Evolutionary conservation across 2,329 filamentous ascomycete genomes (phyloP).

Genomic region (Nothophoma quercina): DNA sequence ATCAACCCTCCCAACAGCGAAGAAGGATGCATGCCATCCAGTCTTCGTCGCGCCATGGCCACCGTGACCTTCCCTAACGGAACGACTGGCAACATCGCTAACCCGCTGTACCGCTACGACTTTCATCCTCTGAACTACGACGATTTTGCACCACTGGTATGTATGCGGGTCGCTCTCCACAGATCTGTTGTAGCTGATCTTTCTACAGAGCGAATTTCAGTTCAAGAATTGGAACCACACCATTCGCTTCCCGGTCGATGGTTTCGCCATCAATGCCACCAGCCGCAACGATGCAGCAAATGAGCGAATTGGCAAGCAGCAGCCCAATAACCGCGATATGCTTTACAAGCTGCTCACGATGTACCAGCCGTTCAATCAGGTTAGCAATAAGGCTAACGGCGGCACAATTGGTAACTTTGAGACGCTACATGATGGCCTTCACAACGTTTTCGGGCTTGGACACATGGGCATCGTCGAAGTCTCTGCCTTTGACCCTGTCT

Average conservation of each 20-base stretch:
- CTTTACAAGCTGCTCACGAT: constrained; percentile 44
- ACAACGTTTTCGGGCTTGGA: constrained; percentile 53
- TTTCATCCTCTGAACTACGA: constrained; percentile 41
- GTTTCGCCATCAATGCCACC: constrained; percentile 32
- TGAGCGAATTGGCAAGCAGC: constrained; percentile 32
- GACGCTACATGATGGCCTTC: constrained; percentile 42
- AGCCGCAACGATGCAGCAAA: constrained; percentile 41
- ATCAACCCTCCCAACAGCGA: constrained; percentile 29
- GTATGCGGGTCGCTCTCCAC: not conserved
- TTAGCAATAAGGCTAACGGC: constrained; percentile 42
- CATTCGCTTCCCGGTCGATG: constrained; percentile 36
- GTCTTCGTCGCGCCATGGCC: constrained; percentile 27
- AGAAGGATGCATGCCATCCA: constrained; percentile 37
- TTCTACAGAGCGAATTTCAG: constrained; percentile 32
- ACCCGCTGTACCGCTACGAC: constrained; percentile 39
- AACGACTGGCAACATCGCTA: constrained; percentile 32
- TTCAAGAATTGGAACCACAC: constrained; percentile 46
- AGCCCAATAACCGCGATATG: constrained; percentile 41
- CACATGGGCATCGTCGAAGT: constrained; percentile 44
- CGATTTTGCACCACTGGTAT: constrained; percentile 38
- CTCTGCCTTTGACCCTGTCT: constrained; percentile 43
- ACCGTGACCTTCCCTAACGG: constrained; percentile 40
- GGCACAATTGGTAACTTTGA: constrained; percentile 44
- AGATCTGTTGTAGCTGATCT: not conserved
- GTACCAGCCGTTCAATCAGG: constrained; percentile 42